Base-by-base conservation (phyloP, 2,329 filamentous ascomycete genomes). In the Cladosporium sphaerospermum region DNA sequence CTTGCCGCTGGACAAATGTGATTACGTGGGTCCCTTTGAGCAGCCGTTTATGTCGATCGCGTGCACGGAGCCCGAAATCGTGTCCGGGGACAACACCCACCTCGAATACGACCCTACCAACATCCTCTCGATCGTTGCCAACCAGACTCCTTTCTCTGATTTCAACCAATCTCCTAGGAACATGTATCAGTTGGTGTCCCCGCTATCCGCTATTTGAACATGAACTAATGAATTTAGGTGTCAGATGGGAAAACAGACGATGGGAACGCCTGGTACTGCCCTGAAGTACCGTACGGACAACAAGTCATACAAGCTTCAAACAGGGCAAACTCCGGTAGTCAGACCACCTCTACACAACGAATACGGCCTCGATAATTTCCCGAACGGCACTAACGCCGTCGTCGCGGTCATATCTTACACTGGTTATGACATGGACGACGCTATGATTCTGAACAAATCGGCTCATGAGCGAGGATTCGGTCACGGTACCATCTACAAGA, bases 401-500 rank as follows among this genome's bases (percentile, higher is more conserved):
- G 93, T 99, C 54, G 93, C 93, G 55, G 95, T 99, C 69, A 96
- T 99, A 59, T 96, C 92, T 0, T 99, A 99, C 71, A 97, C 92
- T 2, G 93, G 92, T 48, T 99, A 97, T 73, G 93, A 99, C 78
- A 99, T 99, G 93, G 93, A 99, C 78, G 93, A 99, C 74, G 93
- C 93, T 68, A 97, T 97, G 92, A 97, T 99, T 67, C 78, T 99
- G 68, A 97, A 97, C 78, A 97, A 97, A 71, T 96, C 90, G 16
- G 85, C 92, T 2, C 89, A 96, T 70, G 93, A 99, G 72, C 84
- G 93, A 61, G 93, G 93, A 11, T 97, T 99, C 65, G 92, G 90
- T 36, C 84, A 97, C 65, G 93, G 93, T 52, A 95, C 91, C 4
- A 90, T 99, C 63, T 99, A 96, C 79, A 99, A 99, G 76, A 95